Base-by-base conservation (phyloP, 2,329 filamentous ascomycete species). In the Monilinia fructigena region DNA sequence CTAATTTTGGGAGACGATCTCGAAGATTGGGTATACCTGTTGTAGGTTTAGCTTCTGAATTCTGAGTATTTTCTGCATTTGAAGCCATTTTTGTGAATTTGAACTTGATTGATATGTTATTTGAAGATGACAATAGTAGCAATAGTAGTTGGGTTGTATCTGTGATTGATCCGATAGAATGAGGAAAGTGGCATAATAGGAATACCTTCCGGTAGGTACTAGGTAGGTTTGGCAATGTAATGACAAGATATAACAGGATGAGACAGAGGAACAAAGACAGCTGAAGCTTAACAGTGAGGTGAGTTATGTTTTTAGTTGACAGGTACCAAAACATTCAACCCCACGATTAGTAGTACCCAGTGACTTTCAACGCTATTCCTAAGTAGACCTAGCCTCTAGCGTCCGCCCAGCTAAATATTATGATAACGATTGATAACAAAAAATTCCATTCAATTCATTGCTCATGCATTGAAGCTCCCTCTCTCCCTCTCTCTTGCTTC, bases 1-100 rank as follows among this genome's bases (percentile, higher is more conserved):
- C 84, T 68, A 92, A 82, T 74, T 86, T 90, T 42, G 89, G 89
- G 53, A 91, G 83, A 68, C 81, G 82, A 73, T 85, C 79, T 73
- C 82, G 85, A 38, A 86, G 79, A 72, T 82, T 80, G 20, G 83
- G 81, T 45, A 82, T 79, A 42, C 53, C 66, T 59, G 67, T 55
- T 66, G 71, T 54, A 35, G 63, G 58, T 54, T 38, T 53, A 26
- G 52, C 63, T 45, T 68, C 69, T 60, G 50, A 23, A 10, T 7
- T 20, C 12, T 45, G 35, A 40, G 35, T n/a, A 50, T 56, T 67
- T 60, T 67, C 68, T 64, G 69, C 71, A 40, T 53, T 71, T 65
- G 74, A 69, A 63, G 74, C 70, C 74, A 76, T 76, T 55, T 67
- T 70, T 56, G 3, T 8, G 7, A 58, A 35, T 35, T 8, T 35